Conservation (phyloP, 805 yeast genomes). For the Wickerhamiella cacticola region DNA sequence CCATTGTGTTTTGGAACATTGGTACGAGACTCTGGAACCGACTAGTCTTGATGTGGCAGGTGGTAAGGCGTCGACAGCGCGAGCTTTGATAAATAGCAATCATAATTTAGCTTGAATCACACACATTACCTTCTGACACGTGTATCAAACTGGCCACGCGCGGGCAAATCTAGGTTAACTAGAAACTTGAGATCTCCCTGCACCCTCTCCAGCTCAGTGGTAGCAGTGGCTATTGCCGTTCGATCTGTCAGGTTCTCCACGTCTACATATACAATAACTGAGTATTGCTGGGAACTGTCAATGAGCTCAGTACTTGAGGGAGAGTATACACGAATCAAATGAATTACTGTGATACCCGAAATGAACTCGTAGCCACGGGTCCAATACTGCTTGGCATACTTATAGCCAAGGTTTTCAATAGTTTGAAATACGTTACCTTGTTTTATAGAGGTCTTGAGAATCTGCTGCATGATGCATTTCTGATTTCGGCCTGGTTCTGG, state of each 20-base stretch:
- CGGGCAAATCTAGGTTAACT: slow-evolving; percentile 60
- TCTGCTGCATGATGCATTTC: slow-evolving; percentile 51
- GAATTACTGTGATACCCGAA: slow-evolving; percentile 45
- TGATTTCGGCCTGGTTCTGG: slow-evolving; percentile 32
- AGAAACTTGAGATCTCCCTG: slow-evolving; percentile 59
- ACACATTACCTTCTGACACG: slow-evolving; percentile 38
- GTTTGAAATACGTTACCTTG: slow-evolving; percentile 30
- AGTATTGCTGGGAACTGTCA: slow-evolving; percentile 26
- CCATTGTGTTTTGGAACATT: too few relatives aligned
- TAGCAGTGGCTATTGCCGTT: slow-evolving; percentile 54
- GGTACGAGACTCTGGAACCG: too few relatives aligned
- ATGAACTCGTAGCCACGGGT: slow-evolving; percentile 49
- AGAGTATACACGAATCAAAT: slow-evolving; percentile 39
- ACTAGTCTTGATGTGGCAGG: background rate
- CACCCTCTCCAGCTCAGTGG: slow-evolving; percentile 46
- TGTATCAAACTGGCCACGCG: slow-evolving; percentile 70
- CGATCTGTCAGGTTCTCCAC: slow-evolving; percentile 64
- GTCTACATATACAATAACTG: slow-evolving; percentile 53
- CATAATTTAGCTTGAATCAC: too few relatives aligned
- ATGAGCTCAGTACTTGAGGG: slow-evolving; percentile 25
- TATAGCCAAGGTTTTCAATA: slow-evolving; percentile 60
- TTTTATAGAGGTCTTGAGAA: slow-evolving; percentile 40
- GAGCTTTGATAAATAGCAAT: too few relatives aligned
- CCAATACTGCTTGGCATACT: slow-evolving; percentile 49
- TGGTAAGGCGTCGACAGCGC: too few relatives aligned